A percentile compares a stretch with the other conserved stretches of the same genome.
Conservation (phyloP, 306 rosid species). For the apple (Malus domestica) region ASM211411v1 NC_041800.1:28004733-28005232, state of each 20-base stretch:
- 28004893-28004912: no score
- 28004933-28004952: not conserved
- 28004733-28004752: constrained; percentile 48
- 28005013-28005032: constrained; percentile 78
- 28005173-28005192: not conserved
- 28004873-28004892: not conserved
- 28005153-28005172: no score
- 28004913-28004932: not conserved
- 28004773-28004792: constrained; percentile 16
- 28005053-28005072: constrained; percentile 56
- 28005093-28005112: not conserved
- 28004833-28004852: constrained; percentile 67
- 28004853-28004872: no score
- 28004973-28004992: constrained; percentile 94
- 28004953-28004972: constrained; percentile 5
- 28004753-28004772: constrained; percentile 46
- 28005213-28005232: constrained; percentile 29
- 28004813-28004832: constrained; percentile 60
- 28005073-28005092: not conserved
- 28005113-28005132: not conserved
- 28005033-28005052: constrained; percentile 73
- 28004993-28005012: constrained; percentile 82
- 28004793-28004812: constrained; percentile 64
- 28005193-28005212: not conserved
- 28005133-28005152: no score